Base-by-base conservation (phyloP, 495 filamentous ascomycete species). In the Bombardia bombarda region DNA sequence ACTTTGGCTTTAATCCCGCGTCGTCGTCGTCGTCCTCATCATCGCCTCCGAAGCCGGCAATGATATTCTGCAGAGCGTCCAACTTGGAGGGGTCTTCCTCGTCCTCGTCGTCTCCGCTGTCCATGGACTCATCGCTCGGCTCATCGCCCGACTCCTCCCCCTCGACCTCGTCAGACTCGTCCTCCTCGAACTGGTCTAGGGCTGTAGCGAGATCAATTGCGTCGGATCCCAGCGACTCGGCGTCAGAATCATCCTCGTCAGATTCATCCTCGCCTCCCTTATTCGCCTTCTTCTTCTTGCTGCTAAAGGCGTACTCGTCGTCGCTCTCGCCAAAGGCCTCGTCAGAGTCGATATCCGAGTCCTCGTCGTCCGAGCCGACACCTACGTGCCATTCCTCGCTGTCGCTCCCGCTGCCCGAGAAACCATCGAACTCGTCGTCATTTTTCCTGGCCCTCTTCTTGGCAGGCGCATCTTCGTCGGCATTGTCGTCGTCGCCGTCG, bases 281-380 rank as follows among this genome's bases (percentile, higher is more conserved):
- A 8, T 53, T 45, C 48, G 51, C 53, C 31, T 52, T 53, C 42
- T 56, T 63, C 40, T 58, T 58, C 12, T 43, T 44, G 46, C 61
- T 65, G 2, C 79, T 67, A 53, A 94, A 94, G 3, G 75, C 68
- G 61, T 70, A 68, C 53, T 94, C 87, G 60, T 90, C 80, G 53
- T 94, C 87, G 50, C 86, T 90, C 45, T 82, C 82, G 7, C 89
- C 90, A 71, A 96, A 84, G 24, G 90, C 90, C 57, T 95, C 90
- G 45, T 96, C 90, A 49, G 83, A 88, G 58, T 97, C 88, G 37
- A 97, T 67, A 46, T 93, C 88, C 22, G 77, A 83, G 46, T 90
- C 87, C 40, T 92, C 78, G 43, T 87, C 83, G 43, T 72, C 84
- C 37, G 74, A 79, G 14, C 81, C 80, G 45, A 85, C 73, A 36